phyloP scores from a whole-genome alignment of 768 basidiomycete genomes.

The Amyloporia xantha region DNA sequence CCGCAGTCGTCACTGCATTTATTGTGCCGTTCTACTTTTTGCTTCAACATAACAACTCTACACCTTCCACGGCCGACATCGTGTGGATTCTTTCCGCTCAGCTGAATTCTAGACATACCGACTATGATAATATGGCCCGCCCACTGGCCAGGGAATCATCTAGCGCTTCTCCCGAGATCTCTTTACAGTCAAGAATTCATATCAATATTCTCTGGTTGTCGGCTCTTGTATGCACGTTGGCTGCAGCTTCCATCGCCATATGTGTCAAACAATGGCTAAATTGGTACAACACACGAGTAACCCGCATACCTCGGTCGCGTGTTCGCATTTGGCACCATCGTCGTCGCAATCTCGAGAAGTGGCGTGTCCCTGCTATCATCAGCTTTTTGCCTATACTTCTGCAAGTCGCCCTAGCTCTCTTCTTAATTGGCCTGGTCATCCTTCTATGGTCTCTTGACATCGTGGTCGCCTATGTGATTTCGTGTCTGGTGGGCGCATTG shows the following conservation, averaged over 20 bases:
- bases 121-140: too few species aligned
- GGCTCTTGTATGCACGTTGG: conserved; percentile 18
- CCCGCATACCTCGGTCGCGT: not conserved
- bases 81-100: not conserved
- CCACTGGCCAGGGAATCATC: not conserved
- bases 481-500: not conserved
- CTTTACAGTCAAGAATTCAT: conserved; percentile 4
- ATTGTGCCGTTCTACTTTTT: conserved; percentile 12
- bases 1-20: conserved; percentile 19
- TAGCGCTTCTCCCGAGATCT: not conserved
- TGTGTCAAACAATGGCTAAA: conserved; percentile 22
- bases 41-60: conserved; percentile 8
- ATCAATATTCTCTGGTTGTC: conserved; percentile 20
- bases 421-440: conserved; percentile 16
- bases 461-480: conserved; percentile 8
- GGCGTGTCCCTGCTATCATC: conserved; percentile 11
- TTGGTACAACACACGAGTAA: conserved; percentile 7
- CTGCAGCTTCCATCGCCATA: conserved; percentile 17
- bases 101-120: not conserved
- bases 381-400: conserved; percentile 14
- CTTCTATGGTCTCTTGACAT: conserved; percentile 13
- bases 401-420: conserved; percentile 14
- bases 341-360: conserved; percentile 13
- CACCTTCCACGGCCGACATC: conserved; percentile 4
- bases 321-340: conserved; percentile 19